Evolutionary conservation across 345 rosid species (phyloP), one percentile per base, ranked within the genome.

Genomic region (Syzygium aromaticum): DNA sequence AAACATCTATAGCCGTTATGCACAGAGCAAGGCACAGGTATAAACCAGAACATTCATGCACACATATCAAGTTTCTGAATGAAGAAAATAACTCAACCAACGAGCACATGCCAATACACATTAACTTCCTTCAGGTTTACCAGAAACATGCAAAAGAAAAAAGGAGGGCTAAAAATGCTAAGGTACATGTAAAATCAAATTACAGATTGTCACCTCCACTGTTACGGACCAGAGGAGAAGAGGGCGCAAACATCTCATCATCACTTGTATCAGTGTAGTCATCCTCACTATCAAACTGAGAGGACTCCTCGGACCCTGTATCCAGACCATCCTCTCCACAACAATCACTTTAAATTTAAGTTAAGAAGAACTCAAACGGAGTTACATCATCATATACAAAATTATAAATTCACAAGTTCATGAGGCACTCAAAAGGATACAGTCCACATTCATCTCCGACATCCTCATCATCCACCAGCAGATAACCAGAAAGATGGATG

Each of bases 401-500:
- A 87, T 23, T 52, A 16, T 51, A 52, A 86, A 61, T 40, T 23
- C 38, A 86, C 30, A 17, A 86, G 84, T 82, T 56, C 54, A 15
- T 15, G 9, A 85, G 88, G 59, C 11, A 77, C 78, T 54, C 77
- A 51, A 88, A 84, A 94, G 97, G 99, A 98, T 98, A 98, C 99
- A 90, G 90, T 21, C 93, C 95, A 51, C 89, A 94, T 77, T 93
- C 98, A 73, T 94, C 95, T 19, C 90, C 92, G 51, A 89, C 93
- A 49, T 89, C 85, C 86, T 91, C 93, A 85, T 92, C 94, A 49
- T 91, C 93, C 51, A 89, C 87, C 87, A 91, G 92, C 90, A 96
- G 92, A 91, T 92, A 96, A 77, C 99, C 99, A 87, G 97, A 92
- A 3, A 98, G 92, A 91, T 98, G 98, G 87, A 98, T 93, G 95